A percentile compares a stretch with the other conserved stretches of the same genome.
Evolutionary conservation across 345 rosid genomes (phyloP).

Genomic region (Passiflora organensis): DNA sequence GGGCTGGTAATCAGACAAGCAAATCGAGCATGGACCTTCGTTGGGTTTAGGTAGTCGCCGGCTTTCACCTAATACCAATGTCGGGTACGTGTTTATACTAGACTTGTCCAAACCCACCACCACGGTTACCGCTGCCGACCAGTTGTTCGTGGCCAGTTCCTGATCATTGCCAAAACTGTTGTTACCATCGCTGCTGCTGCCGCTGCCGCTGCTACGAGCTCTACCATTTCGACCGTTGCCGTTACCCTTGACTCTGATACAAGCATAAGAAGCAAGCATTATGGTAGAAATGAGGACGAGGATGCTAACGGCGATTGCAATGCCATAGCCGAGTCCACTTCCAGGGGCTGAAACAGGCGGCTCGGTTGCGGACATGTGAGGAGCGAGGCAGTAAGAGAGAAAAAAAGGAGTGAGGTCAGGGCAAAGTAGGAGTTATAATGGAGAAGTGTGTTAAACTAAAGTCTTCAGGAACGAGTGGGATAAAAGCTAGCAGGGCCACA

Average conservation of each 20-base stretch:
- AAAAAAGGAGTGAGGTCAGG: not conserved
- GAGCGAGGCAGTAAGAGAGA: not conserved
- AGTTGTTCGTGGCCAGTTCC: not conserved
- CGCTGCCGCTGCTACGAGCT: not conserved
- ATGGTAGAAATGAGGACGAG: constrained; percentile 69
- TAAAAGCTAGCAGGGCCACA: constrained; percentile 2
- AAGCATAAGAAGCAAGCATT: constrained; percentile 69
- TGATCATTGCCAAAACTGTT: not conserved
- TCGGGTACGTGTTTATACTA: constrained; percentile 47
- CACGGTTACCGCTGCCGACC: constrained; percentile 11
- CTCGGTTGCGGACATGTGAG: constrained; percentile 37
- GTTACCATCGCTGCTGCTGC: not conserved
- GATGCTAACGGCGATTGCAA: constrained; percentile 72
- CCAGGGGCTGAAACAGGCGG: constrained; percentile 43
- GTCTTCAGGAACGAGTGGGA: not conserved
- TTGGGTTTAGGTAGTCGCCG: constrained; percentile 50
- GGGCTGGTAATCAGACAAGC: constrained; percentile 50
- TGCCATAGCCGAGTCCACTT: constrained; percentile 74
- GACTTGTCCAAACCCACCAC: constrained; percentile 38
- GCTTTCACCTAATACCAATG: constrained; percentile 57
- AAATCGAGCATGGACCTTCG: constrained; percentile 60
- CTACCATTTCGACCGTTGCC: not conserved
- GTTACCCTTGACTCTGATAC: constrained; percentile 45
- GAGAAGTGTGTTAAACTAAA: too few species aligned
- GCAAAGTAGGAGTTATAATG: not conserved